Evolutionary conservation across 345 rosid genomes (phyloP).

Genomic region (Boechera stricta): DNA sequence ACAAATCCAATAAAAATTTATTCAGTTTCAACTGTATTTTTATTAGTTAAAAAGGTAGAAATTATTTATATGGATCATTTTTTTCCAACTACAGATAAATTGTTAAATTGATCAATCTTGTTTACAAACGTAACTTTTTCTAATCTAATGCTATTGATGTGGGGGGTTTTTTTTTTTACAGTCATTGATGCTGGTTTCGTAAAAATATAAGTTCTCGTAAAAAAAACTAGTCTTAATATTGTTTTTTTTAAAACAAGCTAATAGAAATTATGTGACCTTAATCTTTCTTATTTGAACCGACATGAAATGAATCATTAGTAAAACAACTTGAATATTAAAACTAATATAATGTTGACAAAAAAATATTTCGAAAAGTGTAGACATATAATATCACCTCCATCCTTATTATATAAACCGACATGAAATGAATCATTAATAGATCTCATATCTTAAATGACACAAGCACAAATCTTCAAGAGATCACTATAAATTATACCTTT

Average conservation of each 20-base stretch:
- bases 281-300: slow-evolving; percentile 17
- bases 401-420: background rate
- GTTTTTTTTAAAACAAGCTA: too few species aligned
- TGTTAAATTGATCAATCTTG: background rate
- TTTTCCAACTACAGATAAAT: background rate
- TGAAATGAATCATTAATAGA: background rate
- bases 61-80: background rate
- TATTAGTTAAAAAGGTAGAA: background rate
- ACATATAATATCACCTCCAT: background rate
- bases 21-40: background rate
- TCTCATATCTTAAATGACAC: background rate
- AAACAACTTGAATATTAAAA: slow-evolving; percentile 1
- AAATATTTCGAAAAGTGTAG: background rate
- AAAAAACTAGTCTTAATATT: too few species aligned
- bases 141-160: too few species aligned
- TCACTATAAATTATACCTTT: background rate
- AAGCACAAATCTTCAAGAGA: slow-evolving; percentile 2
- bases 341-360: background rate
- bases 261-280: background rate
- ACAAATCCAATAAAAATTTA: background rate
- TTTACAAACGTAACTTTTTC: background rate
- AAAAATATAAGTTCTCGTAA: background rate
- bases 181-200: background rate
- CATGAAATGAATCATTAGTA: slow-evolving; percentile 26
- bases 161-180: background rate